Conservation (phyloP, 2,329 filamentous ascomycete genomes). For the Pseudogymnoascus sp. region DNA sequence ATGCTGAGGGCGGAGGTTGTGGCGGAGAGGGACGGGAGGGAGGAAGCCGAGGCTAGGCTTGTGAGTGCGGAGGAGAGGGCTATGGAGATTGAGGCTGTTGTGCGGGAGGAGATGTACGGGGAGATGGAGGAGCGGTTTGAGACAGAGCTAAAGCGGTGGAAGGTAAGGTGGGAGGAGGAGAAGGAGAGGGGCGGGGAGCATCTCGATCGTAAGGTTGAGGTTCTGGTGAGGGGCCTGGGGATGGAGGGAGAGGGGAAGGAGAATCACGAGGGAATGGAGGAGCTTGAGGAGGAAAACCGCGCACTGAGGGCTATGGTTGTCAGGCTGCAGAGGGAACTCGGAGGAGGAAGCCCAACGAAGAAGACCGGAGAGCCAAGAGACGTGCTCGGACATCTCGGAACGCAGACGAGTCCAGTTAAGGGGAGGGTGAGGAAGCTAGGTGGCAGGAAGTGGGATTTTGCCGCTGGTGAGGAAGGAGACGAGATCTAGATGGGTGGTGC, state of each 20-base stretch:
- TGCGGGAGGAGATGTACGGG: conserved; percentile 79
- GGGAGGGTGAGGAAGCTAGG: neutral
- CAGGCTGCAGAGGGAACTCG: neutral
- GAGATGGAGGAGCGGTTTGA: conserved; percentile 78
- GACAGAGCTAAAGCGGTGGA: conserved; percentile 73
- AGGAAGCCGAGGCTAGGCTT: conserved; percentile 67
- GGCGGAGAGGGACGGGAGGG: conserved; percentile 62
- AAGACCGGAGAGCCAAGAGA: neutral
- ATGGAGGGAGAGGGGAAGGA: conserved; percentile 40
- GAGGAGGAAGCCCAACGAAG: neutral
- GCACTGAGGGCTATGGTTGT: conserved; percentile 40
- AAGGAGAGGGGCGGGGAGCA: conserved; percentile 75
- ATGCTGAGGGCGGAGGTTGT: conserved; percentile 62
- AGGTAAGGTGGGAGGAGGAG: conserved; percentile 69
- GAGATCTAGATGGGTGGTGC: neutral
- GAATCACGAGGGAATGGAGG: conserved; percentile 53
- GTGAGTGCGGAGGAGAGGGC: conserved; percentile 58
- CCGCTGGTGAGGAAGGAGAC: neutral
- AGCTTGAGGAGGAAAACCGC: conserved; percentile 65
- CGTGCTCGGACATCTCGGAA: neutral
- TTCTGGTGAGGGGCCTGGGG: conserved; percentile 49
- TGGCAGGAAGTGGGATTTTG: conserved; percentile 2
- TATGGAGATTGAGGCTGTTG: conserved; percentile 66
- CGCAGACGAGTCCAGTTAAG: neutral
- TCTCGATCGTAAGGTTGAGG: conserved; percentile 79